These are phyloP conservation scores for Trypanosoma platydactyli DNA, from an alignment of 208 protist species.

Conservation along the genomic window DNA sequence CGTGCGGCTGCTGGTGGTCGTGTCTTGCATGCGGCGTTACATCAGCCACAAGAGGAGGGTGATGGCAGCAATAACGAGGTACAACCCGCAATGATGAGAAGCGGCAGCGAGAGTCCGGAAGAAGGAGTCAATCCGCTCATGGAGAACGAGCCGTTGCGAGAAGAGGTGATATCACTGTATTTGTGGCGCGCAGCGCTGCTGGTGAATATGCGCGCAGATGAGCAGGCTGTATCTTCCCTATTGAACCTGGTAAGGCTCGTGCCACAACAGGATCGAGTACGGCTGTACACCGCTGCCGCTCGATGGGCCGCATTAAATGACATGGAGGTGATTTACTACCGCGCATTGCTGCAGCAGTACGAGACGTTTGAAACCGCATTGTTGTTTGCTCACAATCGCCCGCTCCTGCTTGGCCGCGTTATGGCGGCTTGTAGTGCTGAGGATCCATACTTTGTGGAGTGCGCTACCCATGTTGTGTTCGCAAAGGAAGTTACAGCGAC, in stretches of 20 bases:
- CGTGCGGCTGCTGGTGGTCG: constrained; percentile 36
- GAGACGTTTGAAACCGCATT: constrained; percentile 42
- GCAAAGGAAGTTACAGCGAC: constrained; percentile 75
- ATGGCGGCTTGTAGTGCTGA: constrained; percentile 39
- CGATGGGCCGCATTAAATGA: constrained; percentile 80
- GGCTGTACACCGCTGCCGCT: constrained; percentile 54
- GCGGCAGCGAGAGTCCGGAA: constrained; percentile 34
- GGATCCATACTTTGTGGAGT: constrained; percentile 55
- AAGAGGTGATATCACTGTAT: constrained; percentile 64
- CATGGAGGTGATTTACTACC: constrained; percentile 84
- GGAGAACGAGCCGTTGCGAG: constrained; percentile 44
- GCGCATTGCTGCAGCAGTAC: constrained; percentile 61
- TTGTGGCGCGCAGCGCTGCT: constrained; percentile 80
- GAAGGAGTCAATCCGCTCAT: constrained; percentile 56
- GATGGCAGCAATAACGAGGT: constrained; percentile 15
- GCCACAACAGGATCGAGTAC: constrained; percentile 32
- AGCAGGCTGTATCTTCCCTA: constrained; percentile 59
- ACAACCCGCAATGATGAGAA: constrained; percentile 32
- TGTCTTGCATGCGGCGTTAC: constrained; percentile 31
- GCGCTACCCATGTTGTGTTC: constrained; percentile 72
- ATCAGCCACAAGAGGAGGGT: constrained; percentile 3
- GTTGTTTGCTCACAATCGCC: constrained; percentile 49
- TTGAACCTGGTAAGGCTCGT: constrained; percentile 63
- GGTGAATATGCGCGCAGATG: constrained; percentile 72
- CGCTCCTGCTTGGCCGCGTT: constrained; percentile 64